Base-by-base conservation (phyloP, 352 stramenopile species). In the Phytophthora hybrid region DNA sequence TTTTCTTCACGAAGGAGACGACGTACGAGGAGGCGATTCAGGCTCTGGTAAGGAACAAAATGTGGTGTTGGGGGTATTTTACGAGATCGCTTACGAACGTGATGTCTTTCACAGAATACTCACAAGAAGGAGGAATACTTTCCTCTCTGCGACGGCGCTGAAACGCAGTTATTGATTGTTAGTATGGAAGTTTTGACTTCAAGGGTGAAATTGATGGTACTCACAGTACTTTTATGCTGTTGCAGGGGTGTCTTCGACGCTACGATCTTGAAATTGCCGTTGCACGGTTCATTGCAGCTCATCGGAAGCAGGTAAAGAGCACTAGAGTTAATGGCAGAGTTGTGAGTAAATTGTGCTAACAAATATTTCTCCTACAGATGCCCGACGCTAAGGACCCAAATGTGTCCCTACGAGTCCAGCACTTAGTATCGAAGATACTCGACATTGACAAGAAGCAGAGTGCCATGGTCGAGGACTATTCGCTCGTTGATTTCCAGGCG, bases 71-170 rank as follows among this genome's bases (percentile, higher is more conserved):
- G 14, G 39, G 18, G 39, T 13, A n/a, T 0, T n/a, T 9, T n/a
- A n/a, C 29, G 29, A 31, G 29, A 7, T 7, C 29, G 7, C 39
- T n/a, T 1, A 18, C 14, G 13, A 46, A 16, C 7, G 39, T n/a
- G 39, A 4, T 14, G 14, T 14, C 10, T 19, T 1, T n/a, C n/a
- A 19, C 19, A 94, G 87, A 93, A 87, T 46, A 85, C 77, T 0
- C 82, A 90, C 71, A 93, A 93, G 66, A 89, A 76, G 5, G 83
- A 94, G 54, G 88, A 96, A 29, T 94, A 95, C 47, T 95, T 96
- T 59, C 84, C 89, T 0, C 73, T 96, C 26, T 92, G 87, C 29
- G 87, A 95, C 46, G 78, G 87, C 26, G 31, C 71, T n/a, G 81
- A 93, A 46, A 84, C 54, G 6, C 64, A 74, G 8, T 71, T 80